Base-by-base conservation (phyloP, 129 eudicot genomes). In the Lactuca sativa region DNA sequence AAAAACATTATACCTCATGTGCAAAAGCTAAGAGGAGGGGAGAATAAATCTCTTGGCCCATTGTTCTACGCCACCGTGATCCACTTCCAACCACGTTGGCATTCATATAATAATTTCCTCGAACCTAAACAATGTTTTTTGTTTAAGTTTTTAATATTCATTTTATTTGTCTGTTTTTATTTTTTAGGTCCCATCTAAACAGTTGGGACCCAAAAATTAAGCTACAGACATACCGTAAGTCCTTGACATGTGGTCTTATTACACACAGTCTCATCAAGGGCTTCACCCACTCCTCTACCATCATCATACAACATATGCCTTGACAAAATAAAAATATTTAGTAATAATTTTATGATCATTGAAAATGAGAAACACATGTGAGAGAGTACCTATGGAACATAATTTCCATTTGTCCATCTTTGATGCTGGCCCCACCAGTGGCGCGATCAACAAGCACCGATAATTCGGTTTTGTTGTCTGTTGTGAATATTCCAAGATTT, bases 381-480 rank as follows among this genome's bases (percentile, higher is more conserved):
- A 25, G 74, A 61, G 54, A 7, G 55, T 72, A 86, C 98, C 98
- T 84, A 62, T 92, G 98, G 67, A 92, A 82, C 98, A 92, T 89
- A 48, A 92, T 68, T 60, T 92, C 98, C 70, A 89, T 73, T 83
- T 92, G 82, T 67, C 98, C 98, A 75, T 92, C 96, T 7, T 77
- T 49, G 68, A 89, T 89, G 86, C 98, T 92, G 71, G 91, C 82
- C 69, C 96, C 98, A 62, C 98, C 98, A 8, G 86, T 82, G 12
- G 98, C 95, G 56, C 95, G 96, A 64, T 92, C 98, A 74, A 92
- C 96, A 80, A 92, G 79, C 58, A 92, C 80, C 21, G 96, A 89
- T 77, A 89, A 78, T 73, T 92, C 98, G 7, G 85, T 59, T 70
- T 77, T 81, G 64, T 80, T 78, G 74, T 92, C 95, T n/a, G 62